Conservation (phyloP, 345 rosid genomes). For the Brassica nigra region DNA sequence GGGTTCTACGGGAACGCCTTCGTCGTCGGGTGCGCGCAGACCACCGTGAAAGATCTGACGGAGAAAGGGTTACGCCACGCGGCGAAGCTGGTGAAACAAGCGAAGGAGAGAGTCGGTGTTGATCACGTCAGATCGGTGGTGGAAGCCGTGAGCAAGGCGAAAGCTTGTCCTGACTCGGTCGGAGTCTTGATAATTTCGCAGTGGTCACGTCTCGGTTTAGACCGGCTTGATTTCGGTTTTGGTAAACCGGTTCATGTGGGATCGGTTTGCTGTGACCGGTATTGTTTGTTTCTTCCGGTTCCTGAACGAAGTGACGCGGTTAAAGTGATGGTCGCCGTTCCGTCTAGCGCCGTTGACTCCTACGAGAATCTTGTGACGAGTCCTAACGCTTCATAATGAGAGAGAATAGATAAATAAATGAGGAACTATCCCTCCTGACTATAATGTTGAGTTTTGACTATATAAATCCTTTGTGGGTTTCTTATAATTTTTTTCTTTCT, state of each 20-base stretch:
- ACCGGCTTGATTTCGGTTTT: slow-evolving; percentile 74
- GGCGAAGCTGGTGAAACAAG: slow-evolving; percentile 61
- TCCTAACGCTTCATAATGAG: slow-evolving; percentile 13
- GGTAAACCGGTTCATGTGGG: slow-evolving; percentile 72
- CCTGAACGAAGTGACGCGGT: slow-evolving; percentile 55
- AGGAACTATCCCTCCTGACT: slow-evolving; percentile 40
- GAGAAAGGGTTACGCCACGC: slow-evolving; percentile 63
- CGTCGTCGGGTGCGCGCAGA: slow-evolving; percentile 73
- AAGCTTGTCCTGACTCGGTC: slow-evolving; percentile 66
- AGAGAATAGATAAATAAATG: neutral
- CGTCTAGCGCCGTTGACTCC: slow-evolving; percentile 55
- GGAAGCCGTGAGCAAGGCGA: slow-evolving; percentile 54
- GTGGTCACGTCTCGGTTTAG: slow-evolving; percentile 89
- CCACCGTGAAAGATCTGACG: slow-evolving; percentile 56
- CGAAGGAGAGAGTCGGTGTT: slow-evolving; percentile 60
- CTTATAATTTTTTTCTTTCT: neutral
- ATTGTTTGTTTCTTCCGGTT: slow-evolving; percentile 75
- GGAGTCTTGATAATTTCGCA: slow-evolving; percentile 76
- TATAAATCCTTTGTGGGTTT: neutral
- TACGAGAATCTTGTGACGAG: slow-evolving; percentile 57
- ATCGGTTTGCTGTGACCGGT: slow-evolving; percentile 68
- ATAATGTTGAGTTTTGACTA: slow-evolving; percentile 40
- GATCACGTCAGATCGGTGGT: slow-evolving; percentile 61
- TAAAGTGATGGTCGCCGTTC: slow-evolving; percentile 80
- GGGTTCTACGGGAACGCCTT: slow-evolving; percentile 89